phyloP scores from a whole-genome alignment of 1,284 basidiomycete genomes.

The Cutaneotrichosporon sp. region DNA sequence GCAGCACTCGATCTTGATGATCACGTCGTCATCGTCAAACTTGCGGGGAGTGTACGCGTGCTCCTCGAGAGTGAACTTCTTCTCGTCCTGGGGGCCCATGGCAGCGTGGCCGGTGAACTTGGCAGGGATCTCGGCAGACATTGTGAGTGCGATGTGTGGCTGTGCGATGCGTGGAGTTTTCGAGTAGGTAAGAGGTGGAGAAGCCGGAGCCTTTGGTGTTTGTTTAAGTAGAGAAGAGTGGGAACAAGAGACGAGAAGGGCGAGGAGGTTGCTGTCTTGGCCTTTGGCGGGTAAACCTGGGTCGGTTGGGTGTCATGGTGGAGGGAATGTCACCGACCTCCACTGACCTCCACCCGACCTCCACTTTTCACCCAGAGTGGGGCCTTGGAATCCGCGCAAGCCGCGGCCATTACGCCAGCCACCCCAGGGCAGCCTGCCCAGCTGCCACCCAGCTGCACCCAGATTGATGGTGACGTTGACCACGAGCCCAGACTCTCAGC shows the following conservation, averaged over 20 bases:
- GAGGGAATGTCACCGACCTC: background rate
- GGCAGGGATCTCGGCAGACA: slow-evolving; percentile 14
- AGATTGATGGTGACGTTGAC: no score
- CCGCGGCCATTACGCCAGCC: no score
- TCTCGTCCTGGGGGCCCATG: slow-evolving; percentile 25
- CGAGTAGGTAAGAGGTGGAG: background rate
- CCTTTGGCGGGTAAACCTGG: background rate
- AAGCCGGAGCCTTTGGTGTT: no score
- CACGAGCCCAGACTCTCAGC: no score
- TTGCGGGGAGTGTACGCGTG: slow-evolving; percentile 34
- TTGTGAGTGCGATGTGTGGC: background rate
- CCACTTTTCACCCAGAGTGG: background rate
- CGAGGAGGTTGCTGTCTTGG: background rate
- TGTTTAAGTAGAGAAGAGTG: background rate
- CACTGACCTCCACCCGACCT: background rate
- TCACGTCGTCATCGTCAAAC: slow-evolving; percentile 36
- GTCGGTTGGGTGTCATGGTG: background rate
- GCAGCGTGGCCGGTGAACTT: slow-evolving; percentile 34
- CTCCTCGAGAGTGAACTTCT: slow-evolving; percentile 30
- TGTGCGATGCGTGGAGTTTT: background rate
- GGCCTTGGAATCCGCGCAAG: no score
- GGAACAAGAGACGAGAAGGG: background rate
- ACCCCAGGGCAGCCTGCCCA: no score
- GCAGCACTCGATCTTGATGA: slow-evolving; percentile 30
- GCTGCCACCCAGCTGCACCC: no score